Evolutionary conservation across 805 yeast species (phyloP), one percentile per base, ranked within the genome.

Genomic region (Kodamaea laetipori): DNA sequence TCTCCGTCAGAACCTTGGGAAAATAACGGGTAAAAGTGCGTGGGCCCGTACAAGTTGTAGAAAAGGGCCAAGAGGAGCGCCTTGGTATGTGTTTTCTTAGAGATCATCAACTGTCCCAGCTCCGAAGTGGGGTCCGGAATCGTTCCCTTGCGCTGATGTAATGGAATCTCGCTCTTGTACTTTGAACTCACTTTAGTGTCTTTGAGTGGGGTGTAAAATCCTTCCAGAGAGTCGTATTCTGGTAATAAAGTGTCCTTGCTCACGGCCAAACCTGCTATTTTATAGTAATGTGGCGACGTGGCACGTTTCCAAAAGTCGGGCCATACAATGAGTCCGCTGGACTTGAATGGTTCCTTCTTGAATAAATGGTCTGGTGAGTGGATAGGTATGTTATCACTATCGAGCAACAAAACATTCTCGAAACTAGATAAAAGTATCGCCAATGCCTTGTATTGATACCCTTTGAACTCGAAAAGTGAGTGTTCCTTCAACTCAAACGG

Each of bases 241-340:
- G 69, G 70, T 21, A 58, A 50, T n/a, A 63, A 55, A 13, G 61
- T 51, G 2, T 49, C 47, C 24, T 53, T 49, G 41, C 69, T 60
- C 13, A 68, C 40, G 1, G 52, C 45, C 18, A 80, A 67, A 2
- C 80, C 86, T 0, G 87, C 87, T 50, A 88, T 80, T 23, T 78
- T 76, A 61, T 84, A 88, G 54, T 76, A 84, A 28, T 67, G 66
- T 4, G 96, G 95, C 1, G 86, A 78, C 1, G 90, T 86, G 5
- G 90, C 81, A 51, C 96, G 74, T 61, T 83, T 78, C 96, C 96
- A 88, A 61, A 82, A 88, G 63, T 88, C 96, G 1, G 95, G 95
- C 92, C 95, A 88, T 2, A 81, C 70, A 24, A 84, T 72, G 60
- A 84, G 60, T 3, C 86, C 85, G 28, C 66, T 61, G 10, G 64